These are phyloP conservation scores for Nissolia schottii DNA, from an alignment of 306 rosid species.

Conservation along the genomic window DNA sequence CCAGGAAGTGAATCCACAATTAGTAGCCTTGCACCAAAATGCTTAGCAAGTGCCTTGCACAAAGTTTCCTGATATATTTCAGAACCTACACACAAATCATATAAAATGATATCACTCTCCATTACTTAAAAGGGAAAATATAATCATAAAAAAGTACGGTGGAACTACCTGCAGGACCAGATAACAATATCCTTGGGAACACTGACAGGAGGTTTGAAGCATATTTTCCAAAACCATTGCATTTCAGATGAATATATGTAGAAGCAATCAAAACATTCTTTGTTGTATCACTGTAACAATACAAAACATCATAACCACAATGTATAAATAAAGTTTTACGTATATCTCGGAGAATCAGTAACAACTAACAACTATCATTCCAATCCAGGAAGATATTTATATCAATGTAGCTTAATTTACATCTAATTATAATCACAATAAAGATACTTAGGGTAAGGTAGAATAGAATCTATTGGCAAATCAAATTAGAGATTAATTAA, in stretches of 20 bases:
- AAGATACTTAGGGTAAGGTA: neutral
- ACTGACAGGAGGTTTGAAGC: slow-evolving; percentile 66
- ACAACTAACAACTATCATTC: slow-evolving; percentile 13
- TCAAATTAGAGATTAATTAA: slow-evolving; percentile 8
- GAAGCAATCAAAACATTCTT: slow-evolving; percentile 72
- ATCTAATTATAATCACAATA: neutral
- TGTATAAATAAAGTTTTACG: slow-evolving; percentile 5
- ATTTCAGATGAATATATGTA: slow-evolving; percentile 73
- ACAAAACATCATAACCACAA: slow-evolving; percentile 13
- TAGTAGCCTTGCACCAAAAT: slow-evolving; percentile 73
- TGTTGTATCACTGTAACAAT: slow-evolving; percentile 75
- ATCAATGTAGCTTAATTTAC: slow-evolving; percentile 11
- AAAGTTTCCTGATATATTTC: slow-evolving; percentile 94
- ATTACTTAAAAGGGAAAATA: neutral
- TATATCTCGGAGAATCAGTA: neutral
- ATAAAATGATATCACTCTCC: neutral
- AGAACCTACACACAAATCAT: slow-evolving; percentile 60
- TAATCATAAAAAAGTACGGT: slow-evolving; percentile 1
- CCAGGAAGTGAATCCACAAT: slow-evolving; percentile 81
- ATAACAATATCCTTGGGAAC: slow-evolving; percentile 76
- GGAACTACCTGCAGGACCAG: slow-evolving; percentile 86
- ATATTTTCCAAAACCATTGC: slow-evolving; percentile 62
- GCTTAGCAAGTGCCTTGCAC: slow-evolving; percentile 86
- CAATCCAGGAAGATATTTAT: neutral
- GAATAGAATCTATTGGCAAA: neutral